These are phyloP conservation scores for Clarkia xantiana DNA, from an alignment of 345 rosid genomes.

Conservation along the genomic window DNA sequence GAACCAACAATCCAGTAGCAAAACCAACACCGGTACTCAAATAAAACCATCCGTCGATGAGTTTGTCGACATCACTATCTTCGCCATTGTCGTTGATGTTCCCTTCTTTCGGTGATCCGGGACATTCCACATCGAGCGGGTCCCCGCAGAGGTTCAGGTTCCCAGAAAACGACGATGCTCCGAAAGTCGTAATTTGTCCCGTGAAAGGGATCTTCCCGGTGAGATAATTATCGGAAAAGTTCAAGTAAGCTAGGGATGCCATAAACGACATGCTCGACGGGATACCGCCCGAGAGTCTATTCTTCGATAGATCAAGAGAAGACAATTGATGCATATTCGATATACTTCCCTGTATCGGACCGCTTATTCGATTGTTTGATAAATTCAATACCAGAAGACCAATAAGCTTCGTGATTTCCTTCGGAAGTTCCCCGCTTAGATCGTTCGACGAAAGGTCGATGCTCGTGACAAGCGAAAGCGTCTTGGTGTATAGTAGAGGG, in stretches of 20 bases:
- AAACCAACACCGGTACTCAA: constrained; percentile 32
- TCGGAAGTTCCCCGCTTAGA: constrained; percentile 24
- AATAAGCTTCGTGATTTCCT: constrained; percentile 17
- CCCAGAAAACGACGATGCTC: constrained; percentile 19
- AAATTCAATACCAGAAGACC: constrained; percentile 26
- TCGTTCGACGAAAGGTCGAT: constrained; percentile 27
- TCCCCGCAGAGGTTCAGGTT: constrained; percentile 29
- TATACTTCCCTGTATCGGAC: constrained; percentile 21
- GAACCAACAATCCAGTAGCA: constrained; percentile 26
- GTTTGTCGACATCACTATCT: constrained; percentile 7
- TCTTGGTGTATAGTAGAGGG: constrained; percentile 19
- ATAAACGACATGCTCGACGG: constrained; percentile 25
- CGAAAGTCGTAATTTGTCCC: constrained; percentile 21
- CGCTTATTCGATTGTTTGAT: constrained; percentile 20
- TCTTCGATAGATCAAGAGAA: constrained; percentile 40
- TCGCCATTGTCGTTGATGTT: background rate
- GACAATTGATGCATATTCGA: constrained; percentile 20
- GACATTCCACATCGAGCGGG: constrained; percentile 18
- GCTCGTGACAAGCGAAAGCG: constrained; percentile 33
- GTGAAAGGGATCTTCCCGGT: constrained; percentile 24
- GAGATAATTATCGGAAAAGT: constrained; percentile 22
- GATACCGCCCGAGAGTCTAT: constrained; percentile 23
- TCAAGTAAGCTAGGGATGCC: constrained; percentile 21
- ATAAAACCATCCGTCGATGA: constrained; percentile 30
- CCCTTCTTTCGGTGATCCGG: constrained; percentile 6